Conservation (phyloP, 2,329 filamentous ascomycete species). For the Botrytis galanthina region DNA sequence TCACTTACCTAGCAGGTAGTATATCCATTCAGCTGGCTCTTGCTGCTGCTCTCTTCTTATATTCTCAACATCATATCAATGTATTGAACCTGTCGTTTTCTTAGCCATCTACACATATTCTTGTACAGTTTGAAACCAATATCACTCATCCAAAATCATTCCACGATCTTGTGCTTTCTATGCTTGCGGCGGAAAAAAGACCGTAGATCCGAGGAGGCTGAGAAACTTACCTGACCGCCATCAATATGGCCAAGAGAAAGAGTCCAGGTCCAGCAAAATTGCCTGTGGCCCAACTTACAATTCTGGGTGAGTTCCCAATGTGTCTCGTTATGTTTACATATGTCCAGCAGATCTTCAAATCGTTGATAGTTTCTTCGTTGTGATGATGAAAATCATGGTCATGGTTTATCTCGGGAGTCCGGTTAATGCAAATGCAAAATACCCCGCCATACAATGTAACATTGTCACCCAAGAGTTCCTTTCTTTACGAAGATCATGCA, state of each 20-base stretch:
- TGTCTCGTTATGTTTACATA: not conserved
- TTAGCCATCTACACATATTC: not conserved
- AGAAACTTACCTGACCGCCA: conserved; percentile 4
- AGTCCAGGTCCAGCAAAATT: conserved; percentile 54
- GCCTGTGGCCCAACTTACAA: conserved; percentile 72
- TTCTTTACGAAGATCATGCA: not conserved
- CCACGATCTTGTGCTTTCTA: not conserved
- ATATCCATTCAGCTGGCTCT: not conserved
- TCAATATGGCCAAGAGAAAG: conserved; percentile 29
- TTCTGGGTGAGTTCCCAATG: conserved; percentile 61
- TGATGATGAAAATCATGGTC: not conserved
- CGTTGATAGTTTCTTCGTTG: conserved; percentile 20
- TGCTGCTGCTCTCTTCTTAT: not conserved
- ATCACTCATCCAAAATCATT: not conserved
- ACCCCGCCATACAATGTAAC: not conserved
- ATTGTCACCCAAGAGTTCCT: not conserved
- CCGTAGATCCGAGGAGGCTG: not conserved
- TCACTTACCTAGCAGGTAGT: not conserved
- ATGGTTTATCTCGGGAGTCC: not conserved
- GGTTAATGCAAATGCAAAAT: not conserved
- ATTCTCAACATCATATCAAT: not conserved
- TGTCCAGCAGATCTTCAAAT: conserved; percentile 16
- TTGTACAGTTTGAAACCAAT: too few relatives aligned
- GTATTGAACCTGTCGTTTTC: not conserved
- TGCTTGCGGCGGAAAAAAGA: not conserved